Percentiles rank a stretch among this genome's conserved stretches.
Evolutionary conservation across 352 stramenopile genomes (phyloP).

Genomic region (Phytopythium sindhum): DNA sequence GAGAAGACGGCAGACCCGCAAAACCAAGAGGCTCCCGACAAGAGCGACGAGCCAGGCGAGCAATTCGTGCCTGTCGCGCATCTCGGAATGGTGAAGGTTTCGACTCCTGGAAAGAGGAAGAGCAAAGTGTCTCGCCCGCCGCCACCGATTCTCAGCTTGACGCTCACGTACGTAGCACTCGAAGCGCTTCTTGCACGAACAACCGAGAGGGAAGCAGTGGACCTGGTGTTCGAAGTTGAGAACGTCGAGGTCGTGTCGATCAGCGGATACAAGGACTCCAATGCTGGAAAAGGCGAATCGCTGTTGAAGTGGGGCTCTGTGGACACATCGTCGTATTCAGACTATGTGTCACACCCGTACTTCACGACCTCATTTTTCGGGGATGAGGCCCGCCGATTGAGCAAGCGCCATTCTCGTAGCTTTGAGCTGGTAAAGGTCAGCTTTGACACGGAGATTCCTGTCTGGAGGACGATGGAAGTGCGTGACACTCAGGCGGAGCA

Average conservation of each 20-base stretch:
- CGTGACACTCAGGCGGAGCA: constrained; percentile 3
- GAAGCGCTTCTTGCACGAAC: constrained; percentile 37
- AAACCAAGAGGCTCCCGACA: constrained; percentile 13
- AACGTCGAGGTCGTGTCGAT: constrained; percentile 46
- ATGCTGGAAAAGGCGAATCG: constrained; percentile 25
- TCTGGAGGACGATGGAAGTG: constrained; percentile 57
- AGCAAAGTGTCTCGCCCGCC: constrained; percentile 57
- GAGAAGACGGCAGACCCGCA: constrained; percentile 12
- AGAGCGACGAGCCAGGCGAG: constrained; percentile 29
- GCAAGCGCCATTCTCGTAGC: constrained; percentile 44
- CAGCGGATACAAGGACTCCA: constrained; percentile 20
- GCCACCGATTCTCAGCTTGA: constrained; percentile 48
- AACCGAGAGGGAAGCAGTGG: constrained; percentile 22
- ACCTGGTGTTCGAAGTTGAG: constrained; percentile 76
- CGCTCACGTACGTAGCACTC: constrained; percentile 47
- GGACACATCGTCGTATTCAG: constrained; percentile 34
- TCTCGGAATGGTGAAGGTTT: constrained; percentile 72
- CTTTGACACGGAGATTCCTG: constrained; percentile 53
- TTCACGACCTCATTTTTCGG: constrained; percentile 71
- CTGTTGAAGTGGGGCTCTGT: constrained; percentile 45
- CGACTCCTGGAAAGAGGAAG: constrained; percentile 33
- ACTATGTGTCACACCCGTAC: constrained; percentile 73
- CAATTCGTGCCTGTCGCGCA: constrained; percentile 79
- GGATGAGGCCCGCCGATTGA: constrained; percentile 44
- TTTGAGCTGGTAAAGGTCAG: constrained; percentile 74